Conservation (phyloP, 805 yeast genomes). For the Cyberlindnera nakhonratchasimensis region DNA sequence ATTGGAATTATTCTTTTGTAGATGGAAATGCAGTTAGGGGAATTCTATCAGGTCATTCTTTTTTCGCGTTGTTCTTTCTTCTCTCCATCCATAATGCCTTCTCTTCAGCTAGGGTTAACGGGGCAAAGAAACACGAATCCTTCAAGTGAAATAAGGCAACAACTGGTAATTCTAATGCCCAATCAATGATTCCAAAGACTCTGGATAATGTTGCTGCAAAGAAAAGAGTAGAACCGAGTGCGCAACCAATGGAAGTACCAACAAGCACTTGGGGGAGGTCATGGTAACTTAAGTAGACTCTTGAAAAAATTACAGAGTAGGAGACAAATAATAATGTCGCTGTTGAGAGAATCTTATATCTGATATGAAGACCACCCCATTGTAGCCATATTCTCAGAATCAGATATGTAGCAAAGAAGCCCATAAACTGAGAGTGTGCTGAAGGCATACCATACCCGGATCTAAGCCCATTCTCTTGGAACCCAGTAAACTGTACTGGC, state of each 20-base stretch:
- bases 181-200: constrained; percentile 63
- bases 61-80: constrained; percentile 10
- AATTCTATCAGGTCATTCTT: background rate
- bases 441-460: constrained; percentile 94
- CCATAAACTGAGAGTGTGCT: constrained; percentile 96
- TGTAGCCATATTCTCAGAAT: constrained; percentile 41
- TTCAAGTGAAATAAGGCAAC: constrained; percentile 50
- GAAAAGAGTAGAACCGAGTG: constrained; percentile 58
- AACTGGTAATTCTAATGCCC: constrained; percentile 59
- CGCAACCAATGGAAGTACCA: constrained; percentile 63
- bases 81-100: constrained; percentile 33
- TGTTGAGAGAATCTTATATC: constrained; percentile 32
- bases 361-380: constrained; percentile 36
- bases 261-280: constrained; percentile 66
- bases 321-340: constrained; percentile 29
- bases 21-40: too few relatives aligned
- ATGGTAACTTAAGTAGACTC: constrained; percentile 81
- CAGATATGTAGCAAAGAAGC: constrained; percentile 65
- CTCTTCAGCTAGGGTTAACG: constrained; percentile 46
- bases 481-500: constrained; percentile 46
- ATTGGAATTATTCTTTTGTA: too few relatives aligned
- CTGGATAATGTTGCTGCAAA: constrained; percentile 50
- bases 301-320: constrained; percentile 54
- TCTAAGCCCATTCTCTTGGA: constrained; percentile 39
- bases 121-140: constrained; percentile 54